Conservation (phyloP, 192 early-diverging fungal species). For the Backusella parvicylindrica region DNA sequence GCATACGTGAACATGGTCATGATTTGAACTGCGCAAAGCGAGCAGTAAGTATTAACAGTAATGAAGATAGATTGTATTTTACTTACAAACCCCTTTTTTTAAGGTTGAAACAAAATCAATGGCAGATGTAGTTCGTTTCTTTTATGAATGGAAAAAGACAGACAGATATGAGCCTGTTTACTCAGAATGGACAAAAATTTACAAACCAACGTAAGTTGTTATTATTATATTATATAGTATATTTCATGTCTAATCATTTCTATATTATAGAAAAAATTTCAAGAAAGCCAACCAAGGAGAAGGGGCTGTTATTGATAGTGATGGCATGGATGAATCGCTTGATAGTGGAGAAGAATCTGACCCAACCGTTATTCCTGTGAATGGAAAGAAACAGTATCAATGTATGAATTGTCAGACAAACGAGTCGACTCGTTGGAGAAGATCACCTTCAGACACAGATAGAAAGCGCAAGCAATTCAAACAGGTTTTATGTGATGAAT, state of each 20-base stretch:
- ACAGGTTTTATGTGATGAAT: slow-evolving; percentile 46
- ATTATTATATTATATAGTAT: background rate
- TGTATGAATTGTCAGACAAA: slow-evolving; percentile 41
- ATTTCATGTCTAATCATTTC: background rate
- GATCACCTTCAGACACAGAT: slow-evolving; percentile 40
- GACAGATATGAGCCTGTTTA: slow-evolving; percentile 58
- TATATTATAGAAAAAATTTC: slow-evolving; percentile 42
- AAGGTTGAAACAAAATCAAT: slow-evolving; percentile 30
- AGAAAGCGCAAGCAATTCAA: slow-evolving; percentile 34
- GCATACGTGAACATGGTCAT: slow-evolving; percentile 58
- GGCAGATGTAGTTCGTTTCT: slow-evolving; percentile 60
- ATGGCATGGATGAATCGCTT: background rate
- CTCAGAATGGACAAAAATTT: slow-evolving; percentile 55
- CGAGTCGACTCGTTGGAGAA: slow-evolving; percentile 33
- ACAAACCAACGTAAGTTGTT: slow-evolving; percentile 49
- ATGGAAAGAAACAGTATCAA: slow-evolving; percentile 17
- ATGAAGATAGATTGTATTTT: background rate
- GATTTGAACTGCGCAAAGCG: slow-evolving; percentile 61
- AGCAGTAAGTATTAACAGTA: slow-evolving; percentile 34
- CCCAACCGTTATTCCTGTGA: background rate
- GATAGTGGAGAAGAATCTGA: slow-evolving; percentile 15
- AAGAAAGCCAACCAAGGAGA: slow-evolving; percentile 24
- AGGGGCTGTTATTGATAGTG: background rate
- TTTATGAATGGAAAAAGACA: slow-evolving; percentile 56
- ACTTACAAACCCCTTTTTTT: too few species aligned